Conservation (phyloP, 176 grass and related monocot species). For the Dendrocalamus sinicus region DNA sequence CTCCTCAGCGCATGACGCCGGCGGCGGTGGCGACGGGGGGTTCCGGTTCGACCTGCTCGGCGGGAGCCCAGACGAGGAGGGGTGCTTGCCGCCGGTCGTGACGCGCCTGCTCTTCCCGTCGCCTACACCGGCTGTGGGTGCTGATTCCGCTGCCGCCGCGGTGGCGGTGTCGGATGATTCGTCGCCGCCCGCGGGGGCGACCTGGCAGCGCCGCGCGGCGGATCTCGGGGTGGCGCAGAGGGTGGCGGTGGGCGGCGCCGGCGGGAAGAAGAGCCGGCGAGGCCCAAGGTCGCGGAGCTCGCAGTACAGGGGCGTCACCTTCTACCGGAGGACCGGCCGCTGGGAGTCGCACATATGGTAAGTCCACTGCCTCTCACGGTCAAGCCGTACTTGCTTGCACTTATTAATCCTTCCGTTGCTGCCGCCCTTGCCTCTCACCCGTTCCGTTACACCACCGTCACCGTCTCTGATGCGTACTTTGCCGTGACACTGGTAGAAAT, state of each 20-base stretch:
- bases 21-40: background rate
- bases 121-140: background rate
- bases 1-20: slow-evolving; percentile 31
- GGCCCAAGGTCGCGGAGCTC: slow-evolving; percentile 88
- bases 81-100: slow-evolving; percentile 40
- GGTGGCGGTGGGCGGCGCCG: background rate
- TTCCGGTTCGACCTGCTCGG: slow-evolving; percentile 56
- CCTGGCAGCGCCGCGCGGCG: background rate
- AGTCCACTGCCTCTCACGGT: background rate
- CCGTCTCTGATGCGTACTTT: too few relatives aligned
- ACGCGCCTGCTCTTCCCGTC: slow-evolving; percentile 78
- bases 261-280: slow-evolving; percentile 80
- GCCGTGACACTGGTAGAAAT: too few relatives aligned
- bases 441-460: too few relatives aligned
- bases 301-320: slow-evolving; percentile 92
- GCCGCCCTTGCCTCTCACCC: too few relatives aligned
- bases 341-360: slow-evolving; percentile 98
- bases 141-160: background rate
- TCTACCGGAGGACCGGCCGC: slow-evolving; percentile 84
- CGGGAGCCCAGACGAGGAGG: slow-evolving; percentile 45
- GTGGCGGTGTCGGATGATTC: background rate
- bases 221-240: slow-evolving; percentile 24
- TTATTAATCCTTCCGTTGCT: background rate
- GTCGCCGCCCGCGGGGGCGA: background rate
- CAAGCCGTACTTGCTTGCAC: background rate